Evolutionary conservation across 257 asterid species (phyloP), one percentile per base, ranked within the genome.

Genomic region (Dorcoceras hygrometricum): DNA sequence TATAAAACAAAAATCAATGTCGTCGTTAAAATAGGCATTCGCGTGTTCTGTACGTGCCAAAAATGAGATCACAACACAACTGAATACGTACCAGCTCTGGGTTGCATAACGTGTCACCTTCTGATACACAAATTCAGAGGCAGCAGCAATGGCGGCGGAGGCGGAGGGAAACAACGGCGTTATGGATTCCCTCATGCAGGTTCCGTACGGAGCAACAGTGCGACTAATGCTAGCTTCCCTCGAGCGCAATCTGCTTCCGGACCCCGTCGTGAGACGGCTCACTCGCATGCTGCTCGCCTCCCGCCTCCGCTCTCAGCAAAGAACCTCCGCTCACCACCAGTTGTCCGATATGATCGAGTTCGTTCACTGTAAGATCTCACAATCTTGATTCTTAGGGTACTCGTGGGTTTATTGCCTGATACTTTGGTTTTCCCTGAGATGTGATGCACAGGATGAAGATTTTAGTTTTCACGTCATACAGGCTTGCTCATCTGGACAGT

Each of bases 211-310:
- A 26, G 88, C 86, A 1, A 79, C 86, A 5, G 96, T 89, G n/a
- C 84, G 86, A 31, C 64, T 92, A 57, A 84, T 86, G 96, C 82
- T 89, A 46, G 79, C 84, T 28, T 86, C 88, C 10, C 84, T 87
- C 58, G 95, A 92, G 79, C 89, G 93, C 46, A 89, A 92, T 61
- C 71, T 92, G 75, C 79, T 92, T 55, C 98, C 98, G 0, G 98
- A 92, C 77, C 83, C 80, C 51, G 83, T 92, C 63, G 77, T 89
- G 2, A 89, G 96, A 74, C 84, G 91, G 69, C 86, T 92, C 79
- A 87, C 90, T 22, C 85, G 95, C 7, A 74, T 87, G 64, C 94
- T 89, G 24, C 83, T 92, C 59, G 87, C 89, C 26, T 59, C 71
- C 59, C 96, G 97, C 71, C 95, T 92, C 73, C 95, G 95, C 48